A percentile compares a stretch with the other conserved stretches of the same genome.
Evolutionary conservation across 1,284 basidiomycete species (phyloP).

Genomic region (Papiliotrema terrestris): DNA sequence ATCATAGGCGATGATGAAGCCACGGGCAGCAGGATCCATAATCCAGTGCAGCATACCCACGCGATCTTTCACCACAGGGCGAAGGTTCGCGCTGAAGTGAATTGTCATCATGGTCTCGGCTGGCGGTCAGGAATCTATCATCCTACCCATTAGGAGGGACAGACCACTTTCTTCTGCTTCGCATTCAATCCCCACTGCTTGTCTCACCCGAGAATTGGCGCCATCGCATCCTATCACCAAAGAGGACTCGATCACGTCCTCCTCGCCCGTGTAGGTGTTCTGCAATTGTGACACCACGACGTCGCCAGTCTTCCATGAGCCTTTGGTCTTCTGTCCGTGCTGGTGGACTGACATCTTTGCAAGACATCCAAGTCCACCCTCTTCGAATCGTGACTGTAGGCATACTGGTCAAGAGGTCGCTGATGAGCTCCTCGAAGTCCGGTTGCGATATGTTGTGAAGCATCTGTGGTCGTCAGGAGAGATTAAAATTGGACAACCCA

Average conservation of each 20-base stretch:
- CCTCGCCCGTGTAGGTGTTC: conserved; percentile 24
- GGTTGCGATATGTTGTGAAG: conserved; percentile 30
- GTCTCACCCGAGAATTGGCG: conserved; percentile 22
- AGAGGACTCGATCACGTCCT: conserved; percentile 11
- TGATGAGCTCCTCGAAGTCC: conserved; percentile 20
- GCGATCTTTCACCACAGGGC: conserved; percentile 19
- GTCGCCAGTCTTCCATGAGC: background rate
- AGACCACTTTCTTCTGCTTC: conserved; percentile 23
- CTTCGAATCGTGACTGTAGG: conserved; percentile 16
- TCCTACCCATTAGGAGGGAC: background rate
- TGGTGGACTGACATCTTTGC: conserved; percentile 12
- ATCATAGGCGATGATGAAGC: conserved; percentile 28
- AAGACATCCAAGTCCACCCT: conserved; percentile 25
- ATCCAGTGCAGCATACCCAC: conserved; percentile 30
- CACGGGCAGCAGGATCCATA: conserved; percentile 22
- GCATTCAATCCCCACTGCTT: conserved; percentile 14
- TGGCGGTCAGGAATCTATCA: background rate
- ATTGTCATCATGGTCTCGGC: conserved; percentile 25
- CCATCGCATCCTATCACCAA: conserved; percentile 24
- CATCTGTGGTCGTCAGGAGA: conserved; percentile 12
- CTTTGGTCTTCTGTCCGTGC: background rate
- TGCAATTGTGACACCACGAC: conserved; percentile 11
- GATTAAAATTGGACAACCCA: conserved; percentile 1
- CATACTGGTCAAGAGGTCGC: conserved; percentile 12
- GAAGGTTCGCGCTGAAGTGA: conserved; percentile 23